phyloP scores from a whole-genome alignment of 2,329 filamentous ascomycete genomes.

The Phaeoacremonium minimum region DNA sequence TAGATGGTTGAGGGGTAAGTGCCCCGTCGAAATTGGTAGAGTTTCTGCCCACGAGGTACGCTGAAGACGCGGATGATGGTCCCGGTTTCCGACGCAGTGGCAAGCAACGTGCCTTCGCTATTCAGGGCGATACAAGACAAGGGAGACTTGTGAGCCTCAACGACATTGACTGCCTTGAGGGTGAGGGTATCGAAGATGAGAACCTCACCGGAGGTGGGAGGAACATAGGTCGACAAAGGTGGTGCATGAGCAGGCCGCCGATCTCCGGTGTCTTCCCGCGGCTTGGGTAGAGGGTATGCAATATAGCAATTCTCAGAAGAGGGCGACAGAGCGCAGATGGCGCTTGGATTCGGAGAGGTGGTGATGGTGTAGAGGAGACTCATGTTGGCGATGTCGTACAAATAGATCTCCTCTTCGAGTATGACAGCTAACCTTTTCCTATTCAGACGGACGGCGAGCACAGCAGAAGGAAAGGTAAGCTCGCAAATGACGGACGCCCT shows the following conservation, averaged over 20 bases:
- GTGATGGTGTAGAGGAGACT: conserved; percentile 87
- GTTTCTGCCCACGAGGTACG: conserved; percentile 82
- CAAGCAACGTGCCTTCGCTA: conserved; percentile 84
- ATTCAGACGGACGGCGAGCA: conserved; percentile 90
- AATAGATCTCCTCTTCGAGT: conserved; percentile 92
- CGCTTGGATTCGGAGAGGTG: conserved; percentile 87
- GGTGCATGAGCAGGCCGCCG: conserved; percentile 76
- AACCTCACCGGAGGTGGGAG: conserved; percentile 86
- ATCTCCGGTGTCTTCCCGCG: conserved; percentile 55
- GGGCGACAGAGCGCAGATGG: conserved; percentile 87
- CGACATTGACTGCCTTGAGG: conserved; percentile 88
- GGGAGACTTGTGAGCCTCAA: conserved; percentile 90
- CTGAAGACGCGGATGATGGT: conserved; percentile 97
- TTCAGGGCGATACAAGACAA: conserved; percentile 89
- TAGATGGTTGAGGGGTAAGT: conserved; percentile 95
- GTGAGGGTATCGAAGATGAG: conserved; percentile 88
- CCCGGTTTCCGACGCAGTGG: conserved; percentile 94
- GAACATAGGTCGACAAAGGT: conserved; percentile 70
- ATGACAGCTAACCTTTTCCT: conserved; percentile 90
- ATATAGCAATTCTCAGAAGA: conserved; percentile 96
- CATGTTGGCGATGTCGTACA: conserved; percentile 99
- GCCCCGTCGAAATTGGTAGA: conserved; percentile 93
- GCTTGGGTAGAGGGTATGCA: conserved; percentile 82
- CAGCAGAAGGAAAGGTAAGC: conserved; percentile 95
- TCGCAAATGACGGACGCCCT: conserved; percentile 87